These are phyloP conservation scores for Euclidium syriacum DNA, from an alignment of 345 rosid species.

Conservation along the genomic window DNA sequence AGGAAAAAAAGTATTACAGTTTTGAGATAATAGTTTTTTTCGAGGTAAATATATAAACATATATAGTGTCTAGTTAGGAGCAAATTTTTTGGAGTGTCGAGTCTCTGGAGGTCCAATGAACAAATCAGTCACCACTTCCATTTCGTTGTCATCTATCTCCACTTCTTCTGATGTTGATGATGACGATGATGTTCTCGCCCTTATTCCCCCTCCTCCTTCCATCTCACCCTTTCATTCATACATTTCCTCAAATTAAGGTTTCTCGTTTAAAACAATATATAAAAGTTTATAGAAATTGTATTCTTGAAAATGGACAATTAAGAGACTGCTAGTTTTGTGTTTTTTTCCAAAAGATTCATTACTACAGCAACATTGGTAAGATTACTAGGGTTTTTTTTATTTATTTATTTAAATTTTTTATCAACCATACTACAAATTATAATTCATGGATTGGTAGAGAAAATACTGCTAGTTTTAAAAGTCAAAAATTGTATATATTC, in stretches of 20 bases:
- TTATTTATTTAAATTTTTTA: no score
- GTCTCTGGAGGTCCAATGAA: constrained; percentile 64
- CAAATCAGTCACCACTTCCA: constrained; percentile 79
- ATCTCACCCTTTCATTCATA: constrained; percentile 36
- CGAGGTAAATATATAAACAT: background rate
- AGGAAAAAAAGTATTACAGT: background rate
- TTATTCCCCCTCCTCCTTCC: constrained; percentile 15
- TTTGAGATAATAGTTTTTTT: background rate
- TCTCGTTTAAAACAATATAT: background rate
- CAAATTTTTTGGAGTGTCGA: constrained; percentile 27
- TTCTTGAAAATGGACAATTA: no score
- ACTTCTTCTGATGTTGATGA: constrained; percentile 13
- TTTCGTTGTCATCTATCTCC: constrained; percentile 12
- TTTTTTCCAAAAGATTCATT: no score
- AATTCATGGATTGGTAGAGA: no score
- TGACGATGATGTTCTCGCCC: background rate
- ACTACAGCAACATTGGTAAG: no score
- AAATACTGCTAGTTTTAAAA: no score
- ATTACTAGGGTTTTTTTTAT: no score
- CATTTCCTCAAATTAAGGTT: constrained; percentile 12
- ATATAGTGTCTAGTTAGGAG: constrained; percentile 13
- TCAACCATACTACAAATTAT: no score
- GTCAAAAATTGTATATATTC: no score
- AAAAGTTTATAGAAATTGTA: background rate
- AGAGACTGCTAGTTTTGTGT: no score